Base-by-base conservation (phyloP, 129 eudicot genomes). In the Calendula officinalis region DNA sequence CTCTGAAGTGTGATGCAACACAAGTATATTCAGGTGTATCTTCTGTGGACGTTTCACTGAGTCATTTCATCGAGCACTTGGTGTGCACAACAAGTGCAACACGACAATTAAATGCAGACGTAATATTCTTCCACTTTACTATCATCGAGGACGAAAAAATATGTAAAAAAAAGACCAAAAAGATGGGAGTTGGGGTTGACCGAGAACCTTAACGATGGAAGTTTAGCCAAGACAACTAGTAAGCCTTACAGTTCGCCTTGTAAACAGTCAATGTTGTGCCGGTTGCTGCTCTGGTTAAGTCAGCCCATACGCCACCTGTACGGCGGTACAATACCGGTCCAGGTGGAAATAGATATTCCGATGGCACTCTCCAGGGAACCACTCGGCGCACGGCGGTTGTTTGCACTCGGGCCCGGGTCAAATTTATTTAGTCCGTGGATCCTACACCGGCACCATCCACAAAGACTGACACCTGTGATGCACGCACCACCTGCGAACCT, bases 221-320 rank as follows among this genome's bases (percentile, higher is more conserved):
- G 15, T 11, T 7, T 35, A 2, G 70, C 14, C 69, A 67, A 67
- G 51, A 3, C 46, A 7, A 39, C 11, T 13, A n/a, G 62, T 4
- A 58, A 69, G 67, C 22, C 5, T 60, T 30, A 60, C 62, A 14
- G 69, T 50, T 39, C 60, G 17, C 46, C 12, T 60, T 4, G 36
- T 45, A 16, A 8, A 12, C 57, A 69, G 66, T 33, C 60, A 5
- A 48, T 70, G 16, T 4, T 6, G 69, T 61, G 48, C 16, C 76
- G 32, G 63, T 36, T 15, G 76, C 76, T 71, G 76, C 76, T 71
- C 76, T 71, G 69, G 49, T 34, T 51, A 71, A 71, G 64, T 11
- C 76, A 71, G 76, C 63, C 13, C 76, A 34, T 71, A 71, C 76
- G 62, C 76, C 76, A 71, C 56, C 27, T 22, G 30, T 22, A 22